These are phyloP conservation scores for Diutina siamensis DNA, from an alignment of 1,139 yeast species.

Conservation along the genomic window DNA sequence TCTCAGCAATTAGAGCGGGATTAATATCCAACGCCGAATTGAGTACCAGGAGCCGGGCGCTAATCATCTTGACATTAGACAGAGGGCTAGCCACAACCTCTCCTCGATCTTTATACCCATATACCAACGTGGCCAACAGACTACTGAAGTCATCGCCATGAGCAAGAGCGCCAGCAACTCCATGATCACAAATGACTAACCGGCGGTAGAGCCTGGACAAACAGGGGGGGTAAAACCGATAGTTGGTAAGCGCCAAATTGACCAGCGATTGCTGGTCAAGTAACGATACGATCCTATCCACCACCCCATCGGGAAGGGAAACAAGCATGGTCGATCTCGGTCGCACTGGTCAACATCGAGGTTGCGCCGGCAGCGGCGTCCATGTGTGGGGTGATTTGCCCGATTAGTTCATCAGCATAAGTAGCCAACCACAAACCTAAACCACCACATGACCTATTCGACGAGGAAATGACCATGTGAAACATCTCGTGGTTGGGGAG, in stretches of 20 bases:
- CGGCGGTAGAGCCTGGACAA: background rate
- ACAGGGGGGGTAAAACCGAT: background rate
- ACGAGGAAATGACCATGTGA: too few relatives aligned
- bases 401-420: too few relatives aligned
- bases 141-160: background rate
- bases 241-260: constrained; percentile 5
- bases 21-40: constrained; percentile 1
- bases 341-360: background rate
- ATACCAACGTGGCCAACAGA: background rate
- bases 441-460: too few relatives aligned
- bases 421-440: background rate
- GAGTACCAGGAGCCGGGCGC: constrained; percentile 1
- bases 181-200: background rate
- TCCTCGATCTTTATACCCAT: background rate
- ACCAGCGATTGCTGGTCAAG: background rate
- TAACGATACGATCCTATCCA: background rate
- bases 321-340: too few relatives aligned
- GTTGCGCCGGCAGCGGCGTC: too few relatives aligned
- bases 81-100: background rate
- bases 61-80: background rate
- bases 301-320: background rate
- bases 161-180: background rate
- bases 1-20: background rate
- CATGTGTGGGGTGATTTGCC: background rate
- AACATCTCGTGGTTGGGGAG: too few relatives aligned